Conservation (phyloP, 2,329 filamentous ascomycete species). For the Dactylellina parvicollis region DNA sequence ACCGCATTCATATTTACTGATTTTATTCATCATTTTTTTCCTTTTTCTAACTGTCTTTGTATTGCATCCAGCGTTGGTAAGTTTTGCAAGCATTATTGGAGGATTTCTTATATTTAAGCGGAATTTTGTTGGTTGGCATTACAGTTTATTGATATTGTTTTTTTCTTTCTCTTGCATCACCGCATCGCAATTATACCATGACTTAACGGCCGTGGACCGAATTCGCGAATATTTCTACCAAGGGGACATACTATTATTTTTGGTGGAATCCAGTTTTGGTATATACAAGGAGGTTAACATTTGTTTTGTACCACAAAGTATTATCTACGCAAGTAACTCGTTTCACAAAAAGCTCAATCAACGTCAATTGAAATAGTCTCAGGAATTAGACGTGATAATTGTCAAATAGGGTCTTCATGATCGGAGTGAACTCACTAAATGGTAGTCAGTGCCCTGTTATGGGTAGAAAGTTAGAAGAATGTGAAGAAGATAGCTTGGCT, state of each 20-base stretch:
- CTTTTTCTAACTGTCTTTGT: background rate
- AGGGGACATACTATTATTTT: background rate
- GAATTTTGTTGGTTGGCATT: background rate
- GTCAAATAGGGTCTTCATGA: too few relatives aligned
- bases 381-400: too few relatives aligned
- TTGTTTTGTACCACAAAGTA: too few relatives aligned
- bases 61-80: constrained; percentile 1
- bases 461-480: too few relatives aligned
- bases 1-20: background rate
- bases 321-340: too few relatives aligned
- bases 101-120: background rate
- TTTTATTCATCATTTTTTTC: background rate
- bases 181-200: background rate
- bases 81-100: background rate
- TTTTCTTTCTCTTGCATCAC: background rate
- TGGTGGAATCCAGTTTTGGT: background rate
- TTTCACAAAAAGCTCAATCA: too few relatives aligned
- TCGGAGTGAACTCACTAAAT: too few relatives aligned
- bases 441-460: too few relatives aligned
- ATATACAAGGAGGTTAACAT: background rate
- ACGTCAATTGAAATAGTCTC: too few relatives aligned
- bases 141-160: background rate
- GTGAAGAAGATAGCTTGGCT: too few relatives aligned
- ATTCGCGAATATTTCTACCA: background rate
- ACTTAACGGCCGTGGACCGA: constrained; percentile 1